Base-by-base conservation (phyloP, 2,329 filamentous ascomycete genomes). In the Xylaria sp. region DNA sequence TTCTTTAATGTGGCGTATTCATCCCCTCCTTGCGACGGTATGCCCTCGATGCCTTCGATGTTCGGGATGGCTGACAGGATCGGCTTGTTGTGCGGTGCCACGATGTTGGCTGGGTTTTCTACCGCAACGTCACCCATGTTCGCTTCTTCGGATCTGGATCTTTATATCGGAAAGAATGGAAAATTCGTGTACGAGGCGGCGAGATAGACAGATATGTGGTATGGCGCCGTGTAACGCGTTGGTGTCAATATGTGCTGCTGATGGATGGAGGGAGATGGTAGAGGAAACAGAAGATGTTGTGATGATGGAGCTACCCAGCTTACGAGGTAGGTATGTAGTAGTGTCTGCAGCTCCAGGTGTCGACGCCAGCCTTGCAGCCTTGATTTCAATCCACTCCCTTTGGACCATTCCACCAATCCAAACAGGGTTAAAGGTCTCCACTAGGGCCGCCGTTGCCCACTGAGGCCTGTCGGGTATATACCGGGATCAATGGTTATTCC, bases 1-100 rank as follows among this genome's bases (percentile, higher is more conserved):
- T 95, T 94, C 82, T 99, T 99, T 74, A 97, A 83, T 39, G 88
- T 92, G 48, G 90, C 91, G 74, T 99, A 99, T 72, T 97, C 93
- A 73, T 97, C 93, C 62, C 86, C 90, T 45, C 87, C 88, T 68
- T 96, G 92, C 51, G 85, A 85, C 16, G 86, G 83, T 58, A 92
- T 80, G 56, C 91, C 92, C 74, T 97, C 93, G 61, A 97, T 86
- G 64, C 89, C 88, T 72, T 96, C 92, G 74, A 96, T 88, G 74
- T 90, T 93, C 39, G 91, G 90, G 76, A 96, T 94, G 68, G 88
- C 87, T 59, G 88, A 89, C 47, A 88, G 85, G 67, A 86, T 82
- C 69, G 87, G 80, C 80, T 91, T 95, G 80, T 89, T 92, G 77
- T 92, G 89, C 73, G 89, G 87, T 71, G 86, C 82, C 74, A 87